Evolutionary conservation across 1,284 basidiomycete genomes (phyloP), one percentile per base, ranked within the genome.

Genomic region (Cryptococcus maquisensis): DNA sequence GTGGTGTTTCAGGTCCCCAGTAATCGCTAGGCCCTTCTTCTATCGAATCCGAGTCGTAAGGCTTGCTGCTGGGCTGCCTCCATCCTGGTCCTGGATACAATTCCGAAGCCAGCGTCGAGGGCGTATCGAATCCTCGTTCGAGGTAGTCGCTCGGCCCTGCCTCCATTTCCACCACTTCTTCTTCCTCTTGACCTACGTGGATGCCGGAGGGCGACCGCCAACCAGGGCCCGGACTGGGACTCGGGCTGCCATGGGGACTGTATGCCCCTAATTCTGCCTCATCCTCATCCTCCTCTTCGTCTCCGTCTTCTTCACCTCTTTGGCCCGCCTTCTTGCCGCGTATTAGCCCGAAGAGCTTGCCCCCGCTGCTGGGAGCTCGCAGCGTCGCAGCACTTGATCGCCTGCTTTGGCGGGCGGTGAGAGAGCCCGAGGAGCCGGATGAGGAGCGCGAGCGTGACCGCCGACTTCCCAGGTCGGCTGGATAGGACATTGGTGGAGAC

Each of bases 1-100:
- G 21, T 21, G 36, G 23, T 18, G 41, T 37, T 18, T 18, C 21
- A 43, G 46, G 24, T 16, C 47, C 32, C 57, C 60, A 63, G 28
- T 64, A 65, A 47, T 67, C 65, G 44, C 60, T 63, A 35, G 65
- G 65, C 1, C 62, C 65, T 20, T 61, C 52, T 35, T 67, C 58
- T 3, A 49, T 32, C 9, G 49, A 41, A n/a, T 55, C 49, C 9
- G 46, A 35, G 32, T 59, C 36, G 47, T 52, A 54, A 4, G 36
- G 47, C 21, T 28, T 26, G 38, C 44, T 40, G 45, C 51, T 51
- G n/a, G 37, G 42, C 28, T 47, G 41, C 12, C 61, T 37, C 55
- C 57, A 60, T 3, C 39, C 47, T 1, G 47, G 26, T 47, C 9
- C 20, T 20, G 23, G 59, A 54, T 2, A 61, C 57, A 12, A 41